A percentile compares a stretch with the other conserved stretches of the same genome.
These are phyloP conservation scores for Fomitopsis betulina DNA, from an alignment of 1,284 basidiomycete genomes.

Conservation along the genomic window DNA sequence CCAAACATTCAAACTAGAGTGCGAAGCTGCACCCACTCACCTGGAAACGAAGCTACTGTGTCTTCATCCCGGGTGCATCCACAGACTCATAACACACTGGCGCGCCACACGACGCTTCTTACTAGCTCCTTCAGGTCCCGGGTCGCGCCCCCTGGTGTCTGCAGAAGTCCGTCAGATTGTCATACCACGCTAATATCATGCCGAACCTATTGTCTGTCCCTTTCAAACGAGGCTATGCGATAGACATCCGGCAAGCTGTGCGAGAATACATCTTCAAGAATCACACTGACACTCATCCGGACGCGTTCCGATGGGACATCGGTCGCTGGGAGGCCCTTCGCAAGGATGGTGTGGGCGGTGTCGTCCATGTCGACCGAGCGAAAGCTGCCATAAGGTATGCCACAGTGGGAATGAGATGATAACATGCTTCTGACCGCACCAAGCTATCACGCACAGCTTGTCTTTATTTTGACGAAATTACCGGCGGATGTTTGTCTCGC, in stretches of 20 bases:
- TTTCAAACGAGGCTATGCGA: constrained; percentile 66
- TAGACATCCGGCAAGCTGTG: constrained; percentile 56
- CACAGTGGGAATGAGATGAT: neutral
- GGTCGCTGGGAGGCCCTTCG: constrained; percentile 67
- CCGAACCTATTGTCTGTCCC: constrained; percentile 78
- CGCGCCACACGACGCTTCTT: too few species aligned
- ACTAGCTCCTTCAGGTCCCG: too few species aligned
- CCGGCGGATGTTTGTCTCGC: constrained; percentile 53
- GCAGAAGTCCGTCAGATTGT: too few species aligned
- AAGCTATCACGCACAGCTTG: constrained; percentile 89
- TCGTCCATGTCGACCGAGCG: constrained; percentile 56
- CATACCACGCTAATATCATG: constrained; percentile 35
- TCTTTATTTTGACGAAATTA: constrained; percentile 71
- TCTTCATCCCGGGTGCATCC: too few species aligned
- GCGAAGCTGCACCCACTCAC: too few species aligned
- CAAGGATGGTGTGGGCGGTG: constrained; percentile 51
- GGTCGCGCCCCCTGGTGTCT: too few species aligned
- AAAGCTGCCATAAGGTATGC: constrained; percentile 44
- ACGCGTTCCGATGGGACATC: constrained; percentile 84
- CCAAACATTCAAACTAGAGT: too few species aligned
- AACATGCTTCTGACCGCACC: constrained; percentile 8
- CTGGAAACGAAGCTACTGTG: too few species aligned
- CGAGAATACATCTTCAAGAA: constrained; percentile 65
- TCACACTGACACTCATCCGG: constrained; percentile 79
- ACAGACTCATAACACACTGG: too few species aligned